These are phyloP conservation scores for Glaciozyma martinii DNA, from an alignment of 768 basidiomycete genomes.

Conservation along the genomic window DNA sequence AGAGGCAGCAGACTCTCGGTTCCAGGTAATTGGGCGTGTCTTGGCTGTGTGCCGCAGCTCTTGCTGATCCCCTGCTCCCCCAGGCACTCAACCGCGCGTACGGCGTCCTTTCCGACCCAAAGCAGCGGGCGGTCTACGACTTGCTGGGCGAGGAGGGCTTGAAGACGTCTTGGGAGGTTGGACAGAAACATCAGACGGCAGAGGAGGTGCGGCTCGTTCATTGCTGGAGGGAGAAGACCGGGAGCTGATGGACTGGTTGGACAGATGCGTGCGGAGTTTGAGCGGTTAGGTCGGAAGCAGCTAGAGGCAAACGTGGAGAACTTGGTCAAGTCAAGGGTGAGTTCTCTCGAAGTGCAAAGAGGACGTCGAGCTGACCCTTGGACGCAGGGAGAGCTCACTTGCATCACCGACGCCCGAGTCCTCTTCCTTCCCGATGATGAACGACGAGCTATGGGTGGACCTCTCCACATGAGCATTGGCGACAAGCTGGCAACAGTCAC, in stretches of 20 bases:
- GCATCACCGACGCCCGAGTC: conserved; percentile 22
- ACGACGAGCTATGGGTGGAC: conserved; percentile 7
- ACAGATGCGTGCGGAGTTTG: conserved; percentile 29
- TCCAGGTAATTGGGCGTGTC: conserved; percentile 40
- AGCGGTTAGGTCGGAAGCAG: conserved; percentile 23
- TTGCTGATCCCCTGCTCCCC: no score
- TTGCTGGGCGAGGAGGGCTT: conserved; percentile 51
- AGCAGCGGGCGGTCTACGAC: conserved; percentile 60
- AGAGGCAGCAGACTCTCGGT: conserved; percentile 55
- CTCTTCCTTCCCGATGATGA: conserved; percentile 17
- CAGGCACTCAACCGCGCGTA: conserved; percentile 69
- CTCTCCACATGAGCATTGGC: not conserved
- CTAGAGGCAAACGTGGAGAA: conserved; percentile 30
- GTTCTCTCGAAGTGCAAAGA: not conserved
- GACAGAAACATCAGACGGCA: conserved; percentile 37
- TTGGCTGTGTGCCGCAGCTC: no score
- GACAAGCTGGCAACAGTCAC: conserved; percentile 8
- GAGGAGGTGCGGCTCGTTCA: conserved; percentile 35
- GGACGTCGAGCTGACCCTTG: not conserved
- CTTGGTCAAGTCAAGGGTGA: conserved; percentile 30
- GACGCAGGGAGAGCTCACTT: conserved; percentile 22
- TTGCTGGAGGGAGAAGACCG: not conserved
- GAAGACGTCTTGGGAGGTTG: conserved; percentile 40
- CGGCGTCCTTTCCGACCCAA: conserved; percentile 62
- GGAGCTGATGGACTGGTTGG: not conserved